Base-by-base conservation (phyloP, 2,329 filamentous ascomycete genomes). In the Claviceps paspali region DNA sequence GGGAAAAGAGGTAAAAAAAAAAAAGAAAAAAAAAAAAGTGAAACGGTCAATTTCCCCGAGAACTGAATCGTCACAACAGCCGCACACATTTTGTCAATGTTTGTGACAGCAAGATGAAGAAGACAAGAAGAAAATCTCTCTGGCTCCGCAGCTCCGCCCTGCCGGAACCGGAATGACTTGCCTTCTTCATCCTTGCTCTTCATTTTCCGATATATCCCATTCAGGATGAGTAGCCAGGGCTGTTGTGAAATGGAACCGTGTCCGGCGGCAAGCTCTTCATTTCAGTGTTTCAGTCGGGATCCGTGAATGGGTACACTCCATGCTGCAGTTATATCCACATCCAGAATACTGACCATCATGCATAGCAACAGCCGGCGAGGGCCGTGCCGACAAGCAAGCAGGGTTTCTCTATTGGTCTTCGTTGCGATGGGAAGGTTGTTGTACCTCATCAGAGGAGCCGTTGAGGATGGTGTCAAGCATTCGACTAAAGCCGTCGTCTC, bases 381-480 rank as follows among this genome's bases (percentile, higher is more conserved):
- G 21, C 31, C 12, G 21, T 15, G 10, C 12, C 6, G 11, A 11
- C 11, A 14, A 21, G 15, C 19, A 23, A n/a, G 19, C 27, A 35
- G 17, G 12, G n/a, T 15, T 23, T 9, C 14, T 3, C 31, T 33
- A 15, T 14, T 35, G 28, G 26, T 21, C 24, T 10, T 35, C n/a
- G 14, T 28, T 36, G 26, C 27, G 19, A 29, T 36, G 34, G n/a
- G 9, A 28, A 23, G 34, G 12, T 30, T 36, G n/a, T 3, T 36
- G 34, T 24, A 36, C 23, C 36, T 45, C 43, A 23, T 45, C 43
- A 3, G 39, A 38, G n/a, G 41, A 45, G 19, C 43, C 41, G 14
- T 43, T 37, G 29, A 46, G 41, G 28, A 46, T 33, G 14, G 36
- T 39, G 30, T 42, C 38, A 10, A 46, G 38, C 43, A 45, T 39